A percentile compares a stretch with the other conserved stretches of the same genome.
Evolutionary conservation across 2,329 filamentous ascomycete genomes (phyloP).

Genomic region (Neocucurbitaria cava): DNA sequence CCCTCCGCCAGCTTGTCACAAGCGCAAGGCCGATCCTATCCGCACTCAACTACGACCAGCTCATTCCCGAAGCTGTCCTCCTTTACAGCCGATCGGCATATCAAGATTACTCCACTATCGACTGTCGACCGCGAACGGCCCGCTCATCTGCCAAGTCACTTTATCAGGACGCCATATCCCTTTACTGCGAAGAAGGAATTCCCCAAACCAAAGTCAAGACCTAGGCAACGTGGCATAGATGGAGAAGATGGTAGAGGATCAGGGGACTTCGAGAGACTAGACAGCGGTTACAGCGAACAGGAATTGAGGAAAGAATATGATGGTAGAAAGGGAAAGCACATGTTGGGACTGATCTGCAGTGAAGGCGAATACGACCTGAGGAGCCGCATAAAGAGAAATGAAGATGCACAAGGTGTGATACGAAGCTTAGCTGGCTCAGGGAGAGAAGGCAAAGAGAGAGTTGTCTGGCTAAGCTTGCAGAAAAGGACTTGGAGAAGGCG

Average conservation of each 20-base stretch:
- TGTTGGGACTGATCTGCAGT: slow-evolving; percentile 25
- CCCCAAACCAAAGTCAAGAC: slow-evolving; percentile 27
- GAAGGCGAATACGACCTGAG: slow-evolving; percentile 20
- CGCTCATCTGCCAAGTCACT: slow-evolving; percentile 29
- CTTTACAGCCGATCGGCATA: slow-evolving; percentile 25
- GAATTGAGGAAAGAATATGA: slow-evolving; percentile 13
- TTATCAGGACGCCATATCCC: slow-evolving; percentile 37
- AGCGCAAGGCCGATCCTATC: slow-evolving; percentile 12
- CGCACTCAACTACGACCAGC: slow-evolving; percentile 4
- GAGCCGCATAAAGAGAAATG: slow-evolving; percentile 27
- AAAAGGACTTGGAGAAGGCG: neutral
- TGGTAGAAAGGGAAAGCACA: slow-evolving; percentile 28
- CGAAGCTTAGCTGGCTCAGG: slow-evolving; percentile 3
- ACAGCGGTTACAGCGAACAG: slow-evolving; percentile 9
- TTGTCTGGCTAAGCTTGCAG: slow-evolving; percentile 25
- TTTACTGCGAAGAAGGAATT: slow-evolving; percentile 36
- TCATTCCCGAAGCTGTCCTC: slow-evolving; percentile 17
- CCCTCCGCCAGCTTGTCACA: slow-evolving; percentile 18
- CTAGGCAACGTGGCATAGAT: slow-evolving; percentile 15
- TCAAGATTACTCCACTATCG: slow-evolving; percentile 23
- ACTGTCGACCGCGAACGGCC: slow-evolving; percentile 21
- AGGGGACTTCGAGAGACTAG: slow-evolving; percentile 6
- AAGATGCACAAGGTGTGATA: slow-evolving; percentile 26
- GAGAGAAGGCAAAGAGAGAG: slow-evolving; percentile 11
- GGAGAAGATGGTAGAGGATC: slow-evolving; percentile 6